Conservation (phyloP, 2,329 filamentous ascomycete genomes). For the Neonectria faginata region DNA sequence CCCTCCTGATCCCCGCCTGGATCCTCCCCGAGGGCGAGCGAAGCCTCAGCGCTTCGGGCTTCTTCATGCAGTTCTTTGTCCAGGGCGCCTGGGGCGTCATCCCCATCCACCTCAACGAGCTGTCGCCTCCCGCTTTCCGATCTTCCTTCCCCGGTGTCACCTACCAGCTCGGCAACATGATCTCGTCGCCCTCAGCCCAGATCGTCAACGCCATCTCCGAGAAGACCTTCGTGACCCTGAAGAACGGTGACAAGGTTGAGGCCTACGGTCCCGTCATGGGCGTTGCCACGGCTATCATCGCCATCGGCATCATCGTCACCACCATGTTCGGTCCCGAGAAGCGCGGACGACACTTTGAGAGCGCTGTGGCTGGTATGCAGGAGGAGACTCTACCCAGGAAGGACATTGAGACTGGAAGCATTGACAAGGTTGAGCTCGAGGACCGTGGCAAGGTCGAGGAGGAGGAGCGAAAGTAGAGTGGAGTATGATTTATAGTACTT, state of each 20-base stretch:
- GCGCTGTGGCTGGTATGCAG: conserved; percentile 57
- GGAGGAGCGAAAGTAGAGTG: conserved; percentile 27
- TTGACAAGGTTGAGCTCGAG: conserved; percentile 42
- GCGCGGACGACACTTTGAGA: conserved; percentile 76
- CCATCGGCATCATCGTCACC: conserved; percentile 74
- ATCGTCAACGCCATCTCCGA: conserved; percentile 83
- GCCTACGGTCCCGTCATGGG: conserved; percentile 83
- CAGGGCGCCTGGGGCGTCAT: conserved; percentile 76
- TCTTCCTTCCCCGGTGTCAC: conserved; percentile 78
- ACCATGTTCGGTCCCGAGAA: conserved; percentile 80
- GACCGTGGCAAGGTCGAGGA: conserved; percentile 41
- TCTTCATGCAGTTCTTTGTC: conserved; percentile 77
- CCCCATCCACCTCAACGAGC: conserved; percentile 79
- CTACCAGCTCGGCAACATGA: conserved; percentile 82
- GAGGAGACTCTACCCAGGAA: conserved; percentile 43
- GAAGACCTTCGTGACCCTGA: conserved; percentile 65
- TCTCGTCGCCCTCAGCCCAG: conserved; percentile 77
- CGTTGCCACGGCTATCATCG: conserved; percentile 81
- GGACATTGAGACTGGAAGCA: conserved; percentile 44
- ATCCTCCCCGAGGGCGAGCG: conserved; percentile 72
- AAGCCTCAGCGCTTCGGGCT: conserved; percentile 71
- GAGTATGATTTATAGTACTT: too few relatives aligned
- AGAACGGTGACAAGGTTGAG: conserved; percentile 68
- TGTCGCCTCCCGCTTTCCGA: conserved; percentile 76
- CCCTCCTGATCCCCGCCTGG: conserved; percentile 75